Base-by-base conservation (phyloP, 2,329 filamentous ascomycete genomes). In the Magnaporthiopsis rhizophila region DNA sequence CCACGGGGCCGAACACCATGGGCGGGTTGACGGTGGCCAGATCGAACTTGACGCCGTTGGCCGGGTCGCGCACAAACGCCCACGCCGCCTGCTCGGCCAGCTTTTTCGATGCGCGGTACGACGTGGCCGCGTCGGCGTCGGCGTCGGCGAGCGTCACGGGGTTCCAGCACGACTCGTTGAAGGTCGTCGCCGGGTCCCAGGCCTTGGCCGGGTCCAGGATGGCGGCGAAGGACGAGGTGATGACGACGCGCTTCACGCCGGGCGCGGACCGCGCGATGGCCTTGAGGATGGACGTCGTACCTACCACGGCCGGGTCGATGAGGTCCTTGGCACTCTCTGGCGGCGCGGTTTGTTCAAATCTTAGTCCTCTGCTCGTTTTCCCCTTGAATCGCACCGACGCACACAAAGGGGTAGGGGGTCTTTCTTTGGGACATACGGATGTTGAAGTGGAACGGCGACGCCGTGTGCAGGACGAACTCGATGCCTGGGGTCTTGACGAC, bases 271-370 rank as follows among this genome's bases (percentile, higher is more conserved):
- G 78, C 70, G 88, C 86, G 67, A 94, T 81, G 24, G 90, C 87
- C 68, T 88, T 83, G 50, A 91, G 86, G 64, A 95, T 86, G 45
- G 88, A 89, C 68, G 87, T 89, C 1, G 83, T 86, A 67, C 83
- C 86, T 64, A 81, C 76, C 59, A 86, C 75, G 5, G 84, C 85
- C 1, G 85, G 85, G 69, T 86, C 80, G 64, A 87, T 74, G 36
- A 88, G 77, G 65, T 86, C 84, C 63, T 80, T 72, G 12, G 81
- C 74, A 68, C 85, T 82, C 60, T 73, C 76, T 77, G 65, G 58
- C 36, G 32, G 32, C 21, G 21, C 6, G n/a, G 38, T 45, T 2
- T 7, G 32, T 60, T 32, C 58, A 30, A 3, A 30, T 30, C 28
- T 30, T 30, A 32, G 6, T 50, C 6, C 45, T 50, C 5, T 1